phyloP scores from a whole-genome alignment of 2,329 filamentous ascomycete species.

The Fusarium transvaalense region DNA sequence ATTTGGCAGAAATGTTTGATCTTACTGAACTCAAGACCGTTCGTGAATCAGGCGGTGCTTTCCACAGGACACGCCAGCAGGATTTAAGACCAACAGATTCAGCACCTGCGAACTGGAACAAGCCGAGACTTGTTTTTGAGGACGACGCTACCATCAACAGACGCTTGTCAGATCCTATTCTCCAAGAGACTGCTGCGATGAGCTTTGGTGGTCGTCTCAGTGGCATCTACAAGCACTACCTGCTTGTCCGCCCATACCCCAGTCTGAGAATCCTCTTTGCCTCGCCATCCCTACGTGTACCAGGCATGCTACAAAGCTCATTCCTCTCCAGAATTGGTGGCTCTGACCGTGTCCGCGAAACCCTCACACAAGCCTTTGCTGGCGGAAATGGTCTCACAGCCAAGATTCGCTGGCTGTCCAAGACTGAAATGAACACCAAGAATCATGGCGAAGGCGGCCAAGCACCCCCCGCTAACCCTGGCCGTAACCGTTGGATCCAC shows the following conservation, averaged over 20 bases:
- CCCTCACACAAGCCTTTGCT: slow-evolving; percentile 69
- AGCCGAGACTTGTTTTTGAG: slow-evolving; percentile 57
- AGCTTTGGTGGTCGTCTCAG: slow-evolving; percentile 47
- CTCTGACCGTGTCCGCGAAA: slow-evolving; percentile 60
- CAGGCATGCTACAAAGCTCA: slow-evolving; percentile 73
- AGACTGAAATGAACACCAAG: slow-evolving; percentile 27
- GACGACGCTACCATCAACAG: slow-evolving; percentile 50
- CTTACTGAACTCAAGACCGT: slow-evolving; percentile 74
- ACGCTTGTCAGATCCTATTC: slow-evolving; percentile 38
- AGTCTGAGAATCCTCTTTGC: slow-evolving; percentile 76
- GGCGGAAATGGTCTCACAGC: slow-evolving; percentile 79
- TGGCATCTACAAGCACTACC: slow-evolving; percentile 65
- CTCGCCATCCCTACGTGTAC: slow-evolving; percentile 74
- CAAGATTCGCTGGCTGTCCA: slow-evolving; percentile 75
- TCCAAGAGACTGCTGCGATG: slow-evolving; percentile 27
- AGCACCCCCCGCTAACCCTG: slow-evolving; percentile 48
- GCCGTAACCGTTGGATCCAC: slow-evolving; percentile 79
- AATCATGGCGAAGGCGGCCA: slow-evolving; percentile 49
- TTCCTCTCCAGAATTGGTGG: slow-evolving; percentile 68
- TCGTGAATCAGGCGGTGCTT: slow-evolving; percentile 71
- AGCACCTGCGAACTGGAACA: slow-evolving; percentile 54
- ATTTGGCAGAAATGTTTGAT: slow-evolving; percentile 78
- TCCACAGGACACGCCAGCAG: slow-evolving; percentile 60
- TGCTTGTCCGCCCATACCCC: slow-evolving; percentile 75
- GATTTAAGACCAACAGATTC: slow-evolving; percentile 58